Conservation (phyloP, 2,329 filamentous ascomycete species). For the Cladobotryum mycophilum region DNA sequence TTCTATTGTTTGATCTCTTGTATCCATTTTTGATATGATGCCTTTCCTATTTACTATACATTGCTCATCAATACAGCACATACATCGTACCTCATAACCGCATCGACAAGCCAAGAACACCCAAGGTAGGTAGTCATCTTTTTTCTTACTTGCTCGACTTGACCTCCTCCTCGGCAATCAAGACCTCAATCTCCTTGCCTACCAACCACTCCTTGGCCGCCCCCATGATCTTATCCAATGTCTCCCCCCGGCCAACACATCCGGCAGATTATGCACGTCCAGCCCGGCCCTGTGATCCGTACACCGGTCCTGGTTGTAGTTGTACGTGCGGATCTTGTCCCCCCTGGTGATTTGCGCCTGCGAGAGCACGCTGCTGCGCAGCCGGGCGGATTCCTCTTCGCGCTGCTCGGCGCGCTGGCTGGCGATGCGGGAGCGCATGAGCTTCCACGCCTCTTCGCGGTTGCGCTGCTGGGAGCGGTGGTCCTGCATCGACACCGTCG, state of each 20-base stretch:
- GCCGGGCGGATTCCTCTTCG: slow-evolving; percentile 68
- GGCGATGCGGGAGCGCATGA: slow-evolving; percentile 77
- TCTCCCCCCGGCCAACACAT: slow-evolving; percentile 69
- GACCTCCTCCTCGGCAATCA: slow-evolving; percentile 58
- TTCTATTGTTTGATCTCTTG: background rate
- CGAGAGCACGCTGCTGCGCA: slow-evolving; percentile 74
- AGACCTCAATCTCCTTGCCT: slow-evolving; percentile 64
- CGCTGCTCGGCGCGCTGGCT: slow-evolving; percentile 72
- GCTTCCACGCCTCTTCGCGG: slow-evolving; percentile 76
- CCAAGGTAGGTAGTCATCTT: too few relatives aligned
- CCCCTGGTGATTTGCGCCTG: slow-evolving; percentile 78
- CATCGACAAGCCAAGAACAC: too few relatives aligned
- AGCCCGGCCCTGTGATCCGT: slow-evolving; percentile 81
- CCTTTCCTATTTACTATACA: background rate
- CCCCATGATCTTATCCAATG: slow-evolving; percentile 68
- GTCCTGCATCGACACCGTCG: slow-evolving; percentile 87
- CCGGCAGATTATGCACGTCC: slow-evolving; percentile 72
- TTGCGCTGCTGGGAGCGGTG: slow-evolving; percentile 86
- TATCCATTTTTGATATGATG: slow-evolving; percentile 1
- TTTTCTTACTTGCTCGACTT: too few relatives aligned
- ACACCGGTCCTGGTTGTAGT: slow-evolving; percentile 67
- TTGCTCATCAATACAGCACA: background rate
- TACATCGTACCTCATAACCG: too few relatives aligned
- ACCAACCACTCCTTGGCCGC: slow-evolving; percentile 72
- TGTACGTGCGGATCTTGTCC: slow-evolving; percentile 93